Percentiles rank a stretch among this genome's conserved stretches.
Evolutionary conservation across 2,329 filamentous ascomycete species (phyloP).

Genomic region (Aphanoascus verrucosus): DNA sequence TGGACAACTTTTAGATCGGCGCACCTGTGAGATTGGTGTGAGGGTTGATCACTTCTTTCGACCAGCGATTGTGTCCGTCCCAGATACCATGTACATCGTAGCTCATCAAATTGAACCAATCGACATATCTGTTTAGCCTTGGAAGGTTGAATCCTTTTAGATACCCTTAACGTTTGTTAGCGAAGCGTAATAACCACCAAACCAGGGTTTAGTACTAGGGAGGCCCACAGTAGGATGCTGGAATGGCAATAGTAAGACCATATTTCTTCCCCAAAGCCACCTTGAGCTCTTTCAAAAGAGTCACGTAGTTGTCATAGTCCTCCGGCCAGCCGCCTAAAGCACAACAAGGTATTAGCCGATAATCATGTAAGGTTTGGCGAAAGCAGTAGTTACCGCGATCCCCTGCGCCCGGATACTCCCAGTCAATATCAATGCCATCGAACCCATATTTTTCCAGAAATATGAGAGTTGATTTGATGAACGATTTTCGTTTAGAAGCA

Average conservation of each 20-base stretch:
- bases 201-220: neutral
- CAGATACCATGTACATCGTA: constrained; percentile 19
- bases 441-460: constrained; percentile 11
- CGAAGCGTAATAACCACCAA: constrained; percentile 11
- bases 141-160: constrained; percentile 20
- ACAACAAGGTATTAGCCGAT: neutral
- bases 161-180: constrained; percentile 14
- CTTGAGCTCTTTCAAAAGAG: constrained; percentile 1
- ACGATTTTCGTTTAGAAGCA: neutral
- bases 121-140: constrained; percentile 15
- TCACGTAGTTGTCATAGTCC: constrained; percentile 4
- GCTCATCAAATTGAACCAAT: constrained; percentile 23
- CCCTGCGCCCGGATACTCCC: constrained; percentile 9
- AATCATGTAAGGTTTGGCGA: neutral
- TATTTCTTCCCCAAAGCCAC: constrained; percentile 1
- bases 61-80: neutral
- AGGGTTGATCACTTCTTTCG: constrained; percentile 29
- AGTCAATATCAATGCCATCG: constrained; percentile 12
- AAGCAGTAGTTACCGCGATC: neutral
- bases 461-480: neutral
- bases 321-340: neutral
- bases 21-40: constrained; percentile 5
- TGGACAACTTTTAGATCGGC: constrained; percentile 8
- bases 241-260: neutral
- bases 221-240: neutral